Conservation (phyloP, 306 rosid genomes). For the Cicer chorassanicum region DNA sequence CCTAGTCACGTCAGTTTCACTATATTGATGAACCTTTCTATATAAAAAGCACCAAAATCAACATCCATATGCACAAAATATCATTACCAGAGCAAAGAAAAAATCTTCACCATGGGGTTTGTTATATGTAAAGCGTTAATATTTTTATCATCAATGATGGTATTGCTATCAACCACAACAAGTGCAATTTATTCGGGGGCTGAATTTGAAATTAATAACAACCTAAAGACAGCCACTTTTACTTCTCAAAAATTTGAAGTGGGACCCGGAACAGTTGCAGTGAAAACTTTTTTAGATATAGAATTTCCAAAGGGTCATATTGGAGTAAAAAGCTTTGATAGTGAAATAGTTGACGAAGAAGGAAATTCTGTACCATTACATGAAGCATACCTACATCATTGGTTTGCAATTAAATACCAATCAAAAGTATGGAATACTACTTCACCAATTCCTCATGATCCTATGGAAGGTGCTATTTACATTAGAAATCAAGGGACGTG, state of each 20-base stretch:
- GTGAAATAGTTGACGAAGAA: no score
- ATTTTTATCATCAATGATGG: not conserved
- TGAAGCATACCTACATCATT: no score
- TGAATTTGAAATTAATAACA: not conserved
- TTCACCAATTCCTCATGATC: not conserved
- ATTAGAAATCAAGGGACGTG: conserved; percentile 9
- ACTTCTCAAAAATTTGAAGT: not conserved
- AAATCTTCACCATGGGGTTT: not conserved
- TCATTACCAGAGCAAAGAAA: not conserved
- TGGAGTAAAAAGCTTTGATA: no score
- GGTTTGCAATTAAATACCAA: no score
- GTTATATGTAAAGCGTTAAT: not conserved
- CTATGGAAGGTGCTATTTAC: not conserved
- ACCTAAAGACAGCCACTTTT: conserved; percentile 30
- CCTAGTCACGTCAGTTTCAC: not conserved
- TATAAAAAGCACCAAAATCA: not conserved
- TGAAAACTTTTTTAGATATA: no score
- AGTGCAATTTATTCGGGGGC: not conserved
- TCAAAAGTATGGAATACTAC: no score
- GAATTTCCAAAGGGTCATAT: no score
- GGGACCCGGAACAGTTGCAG: not conserved
- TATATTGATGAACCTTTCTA: not conserved
- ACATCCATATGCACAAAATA: not conserved
- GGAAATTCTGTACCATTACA: no score
- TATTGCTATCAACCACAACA: not conserved